phyloP scores from a whole-genome alignment of 352 stramenopile genomes.

The Pythium chondricola region DNA sequence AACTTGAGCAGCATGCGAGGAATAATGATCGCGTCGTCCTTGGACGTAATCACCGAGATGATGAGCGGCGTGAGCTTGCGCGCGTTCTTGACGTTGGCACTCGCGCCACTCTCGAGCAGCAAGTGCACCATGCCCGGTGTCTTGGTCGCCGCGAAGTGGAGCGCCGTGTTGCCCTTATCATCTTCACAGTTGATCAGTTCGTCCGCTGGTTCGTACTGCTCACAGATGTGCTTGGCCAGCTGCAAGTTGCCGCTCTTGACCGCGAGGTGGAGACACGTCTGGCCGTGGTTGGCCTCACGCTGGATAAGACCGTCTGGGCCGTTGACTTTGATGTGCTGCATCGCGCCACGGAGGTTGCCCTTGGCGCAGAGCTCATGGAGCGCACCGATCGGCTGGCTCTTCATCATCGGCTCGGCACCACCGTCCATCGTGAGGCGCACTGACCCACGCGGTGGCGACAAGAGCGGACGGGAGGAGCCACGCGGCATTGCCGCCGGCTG shows the following conservation, averaged over 20 bases:
- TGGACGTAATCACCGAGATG: constrained; percentile 84
- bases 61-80: constrained; percentile 82
- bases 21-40: constrained; percentile 77
- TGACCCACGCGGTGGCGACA: constrained; percentile 34
- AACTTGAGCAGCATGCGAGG: constrained; percentile 86
- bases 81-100: constrained; percentile 83
- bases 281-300: constrained; percentile 79
- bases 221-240: constrained; percentile 76
- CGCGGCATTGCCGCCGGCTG: constrained; percentile 20
- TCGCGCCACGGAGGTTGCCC: constrained; percentile 68
- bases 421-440: constrained; percentile 70
- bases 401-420: constrained; percentile 56
- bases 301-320: constrained; percentile 56
- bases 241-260: constrained; percentile 81
- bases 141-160: constrained; percentile 86
- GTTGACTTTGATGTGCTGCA: constrained; percentile 72
- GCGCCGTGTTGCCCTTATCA: constrained; percentile 82
- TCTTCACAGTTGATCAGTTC: constrained; percentile 82
- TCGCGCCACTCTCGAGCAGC: constrained; percentile 68
- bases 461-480: not conserved
- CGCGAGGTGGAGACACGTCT: constrained; percentile 73
- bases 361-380: constrained; percentile 77
- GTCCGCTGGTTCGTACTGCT: constrained; percentile 73
- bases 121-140: constrained; percentile 76
- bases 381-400: constrained; percentile 73